A percentile compares a stretch with the other conserved stretches of the same genome.
These are phyloP conservation scores for Plasmodiophora brassicae DNA, from an alignment of 208 protist species.

Conservation along the genomic window DNA sequence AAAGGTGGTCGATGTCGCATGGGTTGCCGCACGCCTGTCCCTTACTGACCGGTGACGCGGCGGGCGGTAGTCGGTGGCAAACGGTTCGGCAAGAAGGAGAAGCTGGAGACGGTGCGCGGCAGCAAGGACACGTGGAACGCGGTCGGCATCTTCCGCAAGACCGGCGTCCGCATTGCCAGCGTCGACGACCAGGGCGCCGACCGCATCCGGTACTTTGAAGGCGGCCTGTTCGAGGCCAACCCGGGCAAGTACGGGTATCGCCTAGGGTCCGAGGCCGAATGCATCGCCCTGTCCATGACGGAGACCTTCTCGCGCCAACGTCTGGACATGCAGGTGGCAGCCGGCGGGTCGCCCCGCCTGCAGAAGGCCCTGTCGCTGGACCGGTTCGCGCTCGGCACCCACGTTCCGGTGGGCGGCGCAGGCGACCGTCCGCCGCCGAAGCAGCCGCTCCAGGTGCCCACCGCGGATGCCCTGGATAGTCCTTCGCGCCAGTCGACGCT, in stretches of 20 bases:
- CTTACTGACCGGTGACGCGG: too few species aligned
- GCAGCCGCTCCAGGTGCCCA: too few species aligned
- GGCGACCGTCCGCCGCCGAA: too few species aligned
- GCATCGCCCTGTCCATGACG: neutral
- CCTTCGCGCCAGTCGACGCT: too few species aligned
- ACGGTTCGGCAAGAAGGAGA: neutral
- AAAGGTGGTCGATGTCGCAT: neutral
- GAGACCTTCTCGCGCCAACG: too few species aligned
- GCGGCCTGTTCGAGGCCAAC: neutral
- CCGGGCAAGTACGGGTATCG: neutral
- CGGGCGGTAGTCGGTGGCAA: too few species aligned
- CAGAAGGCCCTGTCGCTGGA: too few species aligned
- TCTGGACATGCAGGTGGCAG: too few species aligned
- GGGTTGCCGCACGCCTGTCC: neutral
- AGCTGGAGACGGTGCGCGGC: neutral
- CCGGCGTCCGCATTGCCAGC: neutral
- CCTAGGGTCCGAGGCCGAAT: neutral
- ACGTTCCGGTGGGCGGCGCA: too few species aligned
- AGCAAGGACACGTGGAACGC: neutral
- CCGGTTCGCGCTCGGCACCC: too few species aligned
- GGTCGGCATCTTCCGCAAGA: neutral
- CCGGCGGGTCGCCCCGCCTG: too few species aligned
- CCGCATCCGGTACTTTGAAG: neutral
- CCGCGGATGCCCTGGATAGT: too few species aligned
- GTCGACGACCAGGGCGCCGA: neutral